Conservation (phyloP, 2,329 filamentous ascomycete species). For the Phaeosphaeria sp. region DNA sequence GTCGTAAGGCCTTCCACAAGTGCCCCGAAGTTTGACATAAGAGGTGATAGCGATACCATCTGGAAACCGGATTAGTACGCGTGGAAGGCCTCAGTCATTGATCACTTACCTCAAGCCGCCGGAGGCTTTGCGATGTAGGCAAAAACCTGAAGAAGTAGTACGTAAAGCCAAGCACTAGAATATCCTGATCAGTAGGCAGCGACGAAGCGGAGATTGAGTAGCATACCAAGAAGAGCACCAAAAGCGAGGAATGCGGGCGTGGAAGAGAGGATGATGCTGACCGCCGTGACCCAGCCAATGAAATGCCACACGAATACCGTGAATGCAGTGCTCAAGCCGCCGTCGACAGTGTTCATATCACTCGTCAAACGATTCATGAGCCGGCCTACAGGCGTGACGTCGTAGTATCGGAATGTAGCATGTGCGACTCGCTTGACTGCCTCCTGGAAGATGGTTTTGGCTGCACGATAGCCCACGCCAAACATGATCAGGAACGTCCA, state of each 20-base stretch:
- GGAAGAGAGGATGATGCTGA: conserved; percentile 79
- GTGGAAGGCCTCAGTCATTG: neutral
- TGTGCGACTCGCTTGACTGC: conserved; percentile 77
- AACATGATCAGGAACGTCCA: conserved; percentile 72
- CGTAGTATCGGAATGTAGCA: conserved; percentile 89
- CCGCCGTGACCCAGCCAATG: conserved; percentile 74
- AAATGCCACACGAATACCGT: conserved; percentile 72
- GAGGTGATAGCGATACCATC: conserved; percentile 85
- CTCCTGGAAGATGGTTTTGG: conserved; percentile 74
- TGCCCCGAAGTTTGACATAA: conserved; percentile 92
- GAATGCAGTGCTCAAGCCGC: conserved; percentile 79
- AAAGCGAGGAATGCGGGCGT: conserved; percentile 80
- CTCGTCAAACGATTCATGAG: conserved; percentile 92
- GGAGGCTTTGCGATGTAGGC: conserved; percentile 81
- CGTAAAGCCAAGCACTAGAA: conserved; percentile 74
- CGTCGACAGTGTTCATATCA: conserved; percentile 88
- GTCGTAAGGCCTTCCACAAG: conserved; percentile 86
- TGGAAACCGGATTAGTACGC: conserved; percentile 5
- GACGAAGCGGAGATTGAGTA: no score
- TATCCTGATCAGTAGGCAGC: no score
- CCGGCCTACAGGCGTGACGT: conserved; percentile 85
- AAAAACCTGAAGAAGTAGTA: conserved; percentile 78
- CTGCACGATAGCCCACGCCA: conserved; percentile 80
- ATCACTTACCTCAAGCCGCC: conserved; percentile 69
- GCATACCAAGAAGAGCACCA: conserved; percentile 70